These are phyloP conservation scores for Geotrichum australiense DNA, from an alignment of 1,139 yeast species.

Conservation along the genomic window DNA sequence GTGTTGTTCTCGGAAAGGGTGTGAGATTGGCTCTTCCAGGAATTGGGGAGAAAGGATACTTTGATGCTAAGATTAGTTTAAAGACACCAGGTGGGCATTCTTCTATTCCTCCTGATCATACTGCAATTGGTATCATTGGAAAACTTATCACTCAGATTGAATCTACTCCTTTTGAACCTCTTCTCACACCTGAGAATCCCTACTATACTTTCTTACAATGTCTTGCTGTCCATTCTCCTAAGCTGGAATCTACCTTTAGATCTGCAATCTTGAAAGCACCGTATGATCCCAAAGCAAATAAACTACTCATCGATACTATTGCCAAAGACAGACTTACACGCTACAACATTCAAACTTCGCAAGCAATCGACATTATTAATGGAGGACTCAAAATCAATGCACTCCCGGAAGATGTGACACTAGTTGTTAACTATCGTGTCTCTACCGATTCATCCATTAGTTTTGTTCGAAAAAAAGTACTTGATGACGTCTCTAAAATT, in stretches of 20 bases:
- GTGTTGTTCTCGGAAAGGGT: conserved; percentile 39
- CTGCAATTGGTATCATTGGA: conserved; percentile 65
- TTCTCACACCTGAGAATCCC: conserved; percentile 46
- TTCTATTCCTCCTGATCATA: conserved; percentile 64
- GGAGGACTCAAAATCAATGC: conserved; percentile 66
- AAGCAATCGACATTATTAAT: conserved; percentile 51
- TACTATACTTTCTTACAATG: conserved; percentile 42
- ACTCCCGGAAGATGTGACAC: conserved; percentile 53
- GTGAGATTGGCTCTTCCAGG: conserved; percentile 50
- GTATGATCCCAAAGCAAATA: conserved; percentile 13
- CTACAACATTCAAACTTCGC: conserved; percentile 51
- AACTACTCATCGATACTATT: conserved; percentile 16
- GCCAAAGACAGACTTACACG: conserved; percentile 23
- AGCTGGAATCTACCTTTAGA: conserved; percentile 21
- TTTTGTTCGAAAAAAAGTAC: conserved; percentile 36
- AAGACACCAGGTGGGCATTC: conserved; percentile 68
- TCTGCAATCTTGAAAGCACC: conserved; percentile 18
- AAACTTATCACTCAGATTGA: conserved; percentile 48
- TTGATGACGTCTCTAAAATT: conserved; percentile 35
- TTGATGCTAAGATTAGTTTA: conserved; percentile 44
- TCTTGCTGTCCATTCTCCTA: conserved; percentile 38
- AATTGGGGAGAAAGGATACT: conserved; percentile 61
- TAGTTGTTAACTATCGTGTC: conserved; percentile 50
- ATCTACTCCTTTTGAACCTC: conserved; percentile 41
- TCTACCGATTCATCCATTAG: conserved; percentile 43